Evolutionary conservation across 1,284 basidiomycete species (phyloP), one percentile per base, ranked within the genome.

Genomic region (Microbotryomycetes sp.): DNA sequence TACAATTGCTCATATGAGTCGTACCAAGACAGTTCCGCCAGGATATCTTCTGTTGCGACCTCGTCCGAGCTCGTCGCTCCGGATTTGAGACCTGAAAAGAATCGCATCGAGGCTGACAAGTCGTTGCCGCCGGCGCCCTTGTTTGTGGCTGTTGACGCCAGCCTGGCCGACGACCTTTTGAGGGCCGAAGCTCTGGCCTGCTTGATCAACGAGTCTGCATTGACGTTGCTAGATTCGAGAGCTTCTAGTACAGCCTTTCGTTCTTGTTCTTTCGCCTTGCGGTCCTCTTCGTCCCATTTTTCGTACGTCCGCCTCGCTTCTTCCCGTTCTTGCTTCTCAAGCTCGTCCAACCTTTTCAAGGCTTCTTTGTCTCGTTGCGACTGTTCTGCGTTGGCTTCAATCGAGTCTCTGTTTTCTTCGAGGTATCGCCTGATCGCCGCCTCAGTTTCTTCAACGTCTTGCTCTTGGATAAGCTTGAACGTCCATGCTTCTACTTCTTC

Each of bases 401-500:
- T 94, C 28, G 87, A 75, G 0, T 83, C 80, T 2, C 86, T 86
- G 72, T 96, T 96, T 67, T 89, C 86, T 26, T 81, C 81, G 54
- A 87, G 85, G 75, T 90, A 92, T 54, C 81, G 81, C 2, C 83
- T 81, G 57, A 98, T 88, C 45, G 87, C 84, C 9, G 83, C 84
- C 78, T 97, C 91, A 0, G 92, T 97, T 67, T 85, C 80, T 16
- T 82, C 77, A n/a, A 93, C 75, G 70, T 97, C 87, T 54, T 93
- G 83, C 59, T 91, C 87, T 72, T 98, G 87, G 64, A 98, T 90
- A 16, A 98, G 83, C 74, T 97, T 97, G 80, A 97, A 98, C 0
- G 91, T 91, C 91, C 65, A 87, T 71, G 97, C 90, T 77, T 99
- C 96, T 1, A 94, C 91, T 75, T 91, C 85, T 75, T 97, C 91